Evolutionary conservation across 1,284 basidiomycete species (phyloP).

Genomic region (Sparassis latifolia): DNA sequence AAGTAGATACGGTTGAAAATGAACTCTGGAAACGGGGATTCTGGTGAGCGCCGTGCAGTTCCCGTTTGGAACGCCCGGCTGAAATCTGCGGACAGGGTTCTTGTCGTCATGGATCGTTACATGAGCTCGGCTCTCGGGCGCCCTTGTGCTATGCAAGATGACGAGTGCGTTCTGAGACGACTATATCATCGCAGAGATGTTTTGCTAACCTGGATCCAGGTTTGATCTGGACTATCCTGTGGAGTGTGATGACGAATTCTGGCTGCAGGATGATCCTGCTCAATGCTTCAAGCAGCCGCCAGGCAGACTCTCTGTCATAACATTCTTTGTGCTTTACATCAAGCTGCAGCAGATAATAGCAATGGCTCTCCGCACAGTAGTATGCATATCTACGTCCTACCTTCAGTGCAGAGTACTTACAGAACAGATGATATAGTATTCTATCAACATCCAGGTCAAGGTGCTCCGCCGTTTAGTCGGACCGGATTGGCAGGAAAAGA

Average conservation of each 20-base stretch:
- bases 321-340: conserved; percentile 52
- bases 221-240: conserved; percentile 64
- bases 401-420: too few relatives aligned
- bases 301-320: conserved; percentile 42
- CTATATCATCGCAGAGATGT: neutral
- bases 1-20: too few relatives aligned
- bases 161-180: conserved; percentile 39
- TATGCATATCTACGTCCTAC: conserved; percentile 23
- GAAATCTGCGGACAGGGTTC: conserved; percentile 27
- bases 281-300: conserved; percentile 45
- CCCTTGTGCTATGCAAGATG: conserved; percentile 60
- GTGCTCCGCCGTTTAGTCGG: conserved; percentile 13
- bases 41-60: too few relatives aligned
- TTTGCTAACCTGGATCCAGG: conserved; percentile 21
- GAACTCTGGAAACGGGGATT: too few relatives aligned
- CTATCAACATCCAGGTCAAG: conserved; percentile 15
- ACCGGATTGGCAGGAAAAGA: conserved; percentile 16
- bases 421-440: conserved; percentile 8
- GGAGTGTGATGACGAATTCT: conserved; percentile 70
- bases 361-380: conserved; percentile 55
- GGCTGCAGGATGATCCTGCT: conserved; percentile 41
- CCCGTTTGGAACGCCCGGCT: too few relatives aligned
- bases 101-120: conserved; percentile 43
- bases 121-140: conserved; percentile 55
- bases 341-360: conserved; percentile 59